phyloP scores from a whole-genome alignment of 768 basidiomycete species.

The Butyriboletus loyo region DNA sequence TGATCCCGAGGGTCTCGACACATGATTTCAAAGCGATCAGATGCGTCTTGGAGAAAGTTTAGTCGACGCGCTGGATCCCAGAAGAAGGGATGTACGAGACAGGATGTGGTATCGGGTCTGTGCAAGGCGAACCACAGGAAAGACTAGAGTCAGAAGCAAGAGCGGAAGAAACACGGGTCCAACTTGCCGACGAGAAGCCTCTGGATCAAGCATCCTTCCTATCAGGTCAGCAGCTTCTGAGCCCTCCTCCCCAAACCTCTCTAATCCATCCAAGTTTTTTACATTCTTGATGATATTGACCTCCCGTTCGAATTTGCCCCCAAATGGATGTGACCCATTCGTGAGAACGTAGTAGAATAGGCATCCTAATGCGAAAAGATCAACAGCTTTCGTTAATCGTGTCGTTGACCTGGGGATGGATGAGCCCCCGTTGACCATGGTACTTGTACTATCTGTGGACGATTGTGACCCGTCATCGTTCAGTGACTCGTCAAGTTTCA shows the following conservation, averaged over 20 bases:
- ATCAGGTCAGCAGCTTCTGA: slow-evolving; percentile 88
- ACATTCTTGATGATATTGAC: slow-evolving; percentile 86
- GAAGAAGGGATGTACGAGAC: slow-evolving; percentile 92
- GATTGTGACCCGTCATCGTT: slow-evolving; percentile 63
- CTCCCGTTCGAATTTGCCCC: slow-evolving; percentile 90
- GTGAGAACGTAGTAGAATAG: slow-evolving; percentile 92
- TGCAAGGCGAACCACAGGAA: neutral
- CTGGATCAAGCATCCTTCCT: slow-evolving; percentile 68
- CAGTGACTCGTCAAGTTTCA: slow-evolving; percentile 79
- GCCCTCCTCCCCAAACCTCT: slow-evolving; percentile 89
- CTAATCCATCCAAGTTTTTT: slow-evolving; percentile 66
- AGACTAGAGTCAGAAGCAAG: slow-evolving; percentile 2
- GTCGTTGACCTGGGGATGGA: slow-evolving; percentile 38
- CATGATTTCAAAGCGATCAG: slow-evolving; percentile 98
- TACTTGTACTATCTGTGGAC: slow-evolving; percentile 62
- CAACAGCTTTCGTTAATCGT: slow-evolving; percentile 89
- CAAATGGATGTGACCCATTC: slow-evolving; percentile 89
- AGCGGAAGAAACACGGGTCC: neutral
- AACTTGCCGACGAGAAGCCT: slow-evolving; percentile 70
- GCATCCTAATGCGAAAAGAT: slow-evolving; percentile 95
- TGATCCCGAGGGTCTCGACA: slow-evolving; percentile 85
- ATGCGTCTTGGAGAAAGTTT: slow-evolving; percentile 95
- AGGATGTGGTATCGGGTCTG: slow-evolving; percentile 87
- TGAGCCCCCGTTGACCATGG: slow-evolving; percentile 33
- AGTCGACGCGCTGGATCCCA: slow-evolving; percentile 88